Evolutionary conservation across 331 rosid species (phyloP).

Genomic region (Quercus phellos): DNA sequence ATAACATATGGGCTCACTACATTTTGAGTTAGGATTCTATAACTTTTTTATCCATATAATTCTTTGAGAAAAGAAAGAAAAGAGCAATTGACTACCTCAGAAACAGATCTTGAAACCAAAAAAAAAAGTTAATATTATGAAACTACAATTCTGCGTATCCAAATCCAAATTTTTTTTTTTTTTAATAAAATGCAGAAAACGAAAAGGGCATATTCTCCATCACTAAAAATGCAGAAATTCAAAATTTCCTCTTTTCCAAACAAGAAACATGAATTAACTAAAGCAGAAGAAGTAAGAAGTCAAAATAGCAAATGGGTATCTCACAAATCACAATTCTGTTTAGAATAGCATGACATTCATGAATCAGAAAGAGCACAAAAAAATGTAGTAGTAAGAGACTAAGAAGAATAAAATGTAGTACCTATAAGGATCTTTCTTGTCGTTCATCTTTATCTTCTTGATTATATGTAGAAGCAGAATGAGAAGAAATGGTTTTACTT

Average conservation of each 20-base stretch:
- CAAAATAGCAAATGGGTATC: constrained; percentile 6
- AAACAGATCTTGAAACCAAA: neutral
- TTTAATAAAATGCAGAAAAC: neutral
- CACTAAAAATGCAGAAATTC: neutral
- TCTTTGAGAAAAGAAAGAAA: too few species aligned
- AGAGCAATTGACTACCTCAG: neutral
- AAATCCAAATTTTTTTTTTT: neutral
- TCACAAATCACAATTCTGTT: constrained; percentile 1
- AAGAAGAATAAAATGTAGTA: neutral
- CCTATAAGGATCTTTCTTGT: constrained; percentile 7
- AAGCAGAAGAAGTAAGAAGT: neutral
- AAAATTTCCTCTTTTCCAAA: neutral
- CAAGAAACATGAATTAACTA: too few species aligned
- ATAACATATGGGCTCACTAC: too few species aligned
- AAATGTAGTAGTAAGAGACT: neutral
- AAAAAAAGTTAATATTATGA: neutral
- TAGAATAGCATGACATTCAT: neutral
- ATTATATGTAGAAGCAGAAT: too few species aligned
- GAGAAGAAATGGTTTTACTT: too few species aligned
- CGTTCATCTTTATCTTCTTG: neutral
- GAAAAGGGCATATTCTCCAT: neutral
- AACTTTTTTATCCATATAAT: too few species aligned
- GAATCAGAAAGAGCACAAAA: neutral
- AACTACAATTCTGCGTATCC: neutral
- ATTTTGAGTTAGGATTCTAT: too few species aligned